phyloP scores from a whole-genome alignment of 2,329 filamentous ascomycete genomes.

The Decorospora gaudefroyi region DNA sequence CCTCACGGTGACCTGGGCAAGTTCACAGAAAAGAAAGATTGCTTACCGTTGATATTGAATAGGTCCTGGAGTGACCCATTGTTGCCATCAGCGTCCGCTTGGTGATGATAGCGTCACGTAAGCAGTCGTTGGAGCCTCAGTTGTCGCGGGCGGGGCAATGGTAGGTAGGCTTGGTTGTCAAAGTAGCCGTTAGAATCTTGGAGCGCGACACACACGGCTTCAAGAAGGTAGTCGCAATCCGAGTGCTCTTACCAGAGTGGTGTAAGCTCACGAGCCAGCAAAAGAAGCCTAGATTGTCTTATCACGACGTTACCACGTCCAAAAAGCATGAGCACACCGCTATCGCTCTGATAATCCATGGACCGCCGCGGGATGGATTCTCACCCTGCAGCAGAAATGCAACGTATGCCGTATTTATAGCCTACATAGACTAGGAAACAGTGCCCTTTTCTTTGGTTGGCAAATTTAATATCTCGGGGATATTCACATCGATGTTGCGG shows the following conservation, averaged over 20 bases:
- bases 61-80: slow-evolving; percentile 42
- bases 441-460: too few relatives aligned
- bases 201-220: slow-evolving; percentile 6
- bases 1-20: slow-evolving; percentile 10
- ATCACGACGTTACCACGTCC: slow-evolving; percentile 18
- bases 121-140: slow-evolving; percentile 6
- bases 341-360: slow-evolving; percentile 25
- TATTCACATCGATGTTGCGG: too few relatives aligned
- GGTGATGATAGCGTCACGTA: slow-evolving; percentile 7
- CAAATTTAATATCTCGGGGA: too few relatives aligned
- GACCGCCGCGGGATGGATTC: slow-evolving; percentile 12
- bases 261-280: slow-evolving; percentile 7
- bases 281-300: slow-evolving; percentile 17
- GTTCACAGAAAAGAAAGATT: slow-evolving; percentile 12
- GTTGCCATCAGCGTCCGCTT: slow-evolving; percentile 2
- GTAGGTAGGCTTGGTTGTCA: slow-evolving; percentile 4
- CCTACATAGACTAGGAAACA: too few relatives aligned
- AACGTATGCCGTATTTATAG: too few relatives aligned
- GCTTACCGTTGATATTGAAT: slow-evolving; percentile 47
- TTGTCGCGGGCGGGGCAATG: slow-evolving; percentile 22
- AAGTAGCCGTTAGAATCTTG: slow-evolving; percentile 1
- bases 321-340: slow-evolving; percentile 28
- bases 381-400: too few relatives aligned
- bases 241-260: slow-evolving; percentile 20
- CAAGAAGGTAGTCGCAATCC: slow-evolving; percentile 11